A percentile compares a stretch with the other conserved stretches of the same genome.
phyloP scores from a whole-genome alignment of 495 filamentous ascomycete species.

The Xylaria cubensis region DNA sequence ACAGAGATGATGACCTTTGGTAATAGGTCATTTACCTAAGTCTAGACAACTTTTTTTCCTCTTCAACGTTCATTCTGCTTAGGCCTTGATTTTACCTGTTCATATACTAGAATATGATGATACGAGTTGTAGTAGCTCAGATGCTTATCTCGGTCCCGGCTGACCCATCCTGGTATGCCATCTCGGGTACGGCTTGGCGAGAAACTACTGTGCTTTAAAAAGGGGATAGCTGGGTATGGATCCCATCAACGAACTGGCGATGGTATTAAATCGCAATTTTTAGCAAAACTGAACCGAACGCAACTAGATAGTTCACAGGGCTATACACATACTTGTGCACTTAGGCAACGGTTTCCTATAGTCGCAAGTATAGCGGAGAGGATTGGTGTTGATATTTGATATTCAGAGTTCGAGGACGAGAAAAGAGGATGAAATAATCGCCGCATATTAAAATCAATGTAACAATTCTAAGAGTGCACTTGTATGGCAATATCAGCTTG shows the following conservation, averaged over 20 bases:
- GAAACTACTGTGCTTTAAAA: not conserved
- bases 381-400: not conserved
- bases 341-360: not conserved
- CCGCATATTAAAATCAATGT: not conserved
- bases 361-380: not conserved
- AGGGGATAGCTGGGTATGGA: not conserved
- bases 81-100: not conserved
- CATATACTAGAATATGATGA: not conserved
- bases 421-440: not conserved
- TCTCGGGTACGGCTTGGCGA: constrained; percentile 5
- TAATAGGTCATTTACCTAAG: not conserved
- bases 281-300: not conserved
- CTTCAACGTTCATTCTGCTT: not conserved
- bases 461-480: not conserved
- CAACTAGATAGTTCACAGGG: not conserved
- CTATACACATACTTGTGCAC: not conserved
- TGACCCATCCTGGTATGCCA: not conserved
- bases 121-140: not conserved
- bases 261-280: not conserved
- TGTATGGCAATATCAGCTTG: not conserved
- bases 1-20: too few relatives aligned
- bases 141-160: not conserved
- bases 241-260: not conserved
- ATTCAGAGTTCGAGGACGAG: not conserved
- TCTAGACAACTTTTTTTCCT: not conserved